phyloP scores from a whole-genome alignment of 2,329 filamentous ascomycete species.

The Lecanosticta acicola region DNA sequence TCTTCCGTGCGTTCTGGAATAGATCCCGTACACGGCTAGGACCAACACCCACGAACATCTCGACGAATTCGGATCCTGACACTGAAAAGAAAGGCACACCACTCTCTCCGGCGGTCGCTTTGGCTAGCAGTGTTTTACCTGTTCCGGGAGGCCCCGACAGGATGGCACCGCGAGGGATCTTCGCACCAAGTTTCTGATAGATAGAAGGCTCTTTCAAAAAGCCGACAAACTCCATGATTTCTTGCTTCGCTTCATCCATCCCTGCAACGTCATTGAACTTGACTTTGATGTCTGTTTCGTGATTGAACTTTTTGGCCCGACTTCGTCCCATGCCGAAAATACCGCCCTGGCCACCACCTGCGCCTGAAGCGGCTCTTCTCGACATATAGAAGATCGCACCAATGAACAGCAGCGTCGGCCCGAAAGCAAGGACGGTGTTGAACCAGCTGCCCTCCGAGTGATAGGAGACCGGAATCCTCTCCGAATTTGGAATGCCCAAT shows the following conservation, averaged over 20 bases:
- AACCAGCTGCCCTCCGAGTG: constrained; percentile 66
- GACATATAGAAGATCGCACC: constrained; percentile 76
- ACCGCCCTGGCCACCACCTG: constrained; percentile 58
- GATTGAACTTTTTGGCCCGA: constrained; percentile 93
- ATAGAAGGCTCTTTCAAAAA: constrained; percentile 91
- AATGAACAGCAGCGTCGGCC: constrained; percentile 79
- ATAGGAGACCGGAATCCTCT: constrained; percentile 91
- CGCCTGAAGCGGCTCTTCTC: constrained; percentile 64
- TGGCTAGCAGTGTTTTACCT: constrained; percentile 94
- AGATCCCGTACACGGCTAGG: constrained; percentile 91
- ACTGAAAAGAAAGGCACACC: constrained; percentile 97
- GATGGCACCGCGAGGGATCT: constrained; percentile 95
- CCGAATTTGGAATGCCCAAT: constrained; percentile 75
- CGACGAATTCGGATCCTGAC: constrained; percentile 96
- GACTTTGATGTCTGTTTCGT: constrained; percentile 91
- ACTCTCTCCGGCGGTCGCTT: constrained; percentile 95
- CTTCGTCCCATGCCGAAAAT: constrained; percentile 97
- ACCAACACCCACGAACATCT: constrained; percentile 99
- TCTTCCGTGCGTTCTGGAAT: constrained; percentile 91
- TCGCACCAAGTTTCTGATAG: constrained; percentile 90
- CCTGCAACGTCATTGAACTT: constrained; percentile 96
- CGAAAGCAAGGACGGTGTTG: constrained; percentile 72
- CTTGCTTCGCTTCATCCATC: constrained; percentile 95
- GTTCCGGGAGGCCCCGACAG: constrained; percentile 96
- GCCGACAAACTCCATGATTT: constrained; percentile 99